Base-by-base conservation (phyloP, 345 rosid genomes). In the Brassica juncea region DNA sequence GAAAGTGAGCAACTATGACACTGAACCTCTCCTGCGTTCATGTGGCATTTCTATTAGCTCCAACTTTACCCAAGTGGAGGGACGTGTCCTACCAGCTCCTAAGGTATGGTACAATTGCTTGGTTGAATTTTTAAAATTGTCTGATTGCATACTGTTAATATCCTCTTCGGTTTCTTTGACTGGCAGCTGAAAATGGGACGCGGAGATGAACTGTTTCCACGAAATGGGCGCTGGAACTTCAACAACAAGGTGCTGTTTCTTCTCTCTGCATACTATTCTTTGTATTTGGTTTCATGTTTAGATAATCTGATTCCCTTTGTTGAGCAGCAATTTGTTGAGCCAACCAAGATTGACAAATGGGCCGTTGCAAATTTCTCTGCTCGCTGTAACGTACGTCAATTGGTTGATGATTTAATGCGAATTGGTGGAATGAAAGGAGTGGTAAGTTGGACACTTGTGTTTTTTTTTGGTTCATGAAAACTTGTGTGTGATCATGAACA, bases 141-240 rank as follows among this genome's bases (percentile, higher is more conserved):
- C 49, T 8, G 8, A 9, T 68, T 27, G 70, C 64, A 35, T 60
- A 47, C 19, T 14, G 0, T 49, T 52, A 44, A n/a, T 2, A 3
- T 65, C 66, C 47, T 72, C 39, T 23, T 37, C 60, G 59, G 21
- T 67, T 58, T 62, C 28, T 47, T 30, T 49, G 25, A 23, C 4
- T 72, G 19, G 31, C 90, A 94, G 99, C 84, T 94, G 67, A 91
- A 86, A 86, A 85, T 83, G 39, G 99, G 99, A 28, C 86, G 92
- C 3, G 99, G 99, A 23, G 93, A 87, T 60, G 97, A 91, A 78
- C 73, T 86, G 14, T 83, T 80, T 39, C 94, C 97, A 0, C 80
- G 93, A n/a, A 90, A 89, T 60, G 99, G 99, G 6, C 87, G 97
- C 2, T 94, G 99, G 99, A 94, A 92, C 73, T 91, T 94, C 54